phyloP scores from a whole-genome alignment of 108 stramenopile species.

The Skeletonema grethae region DNA sequence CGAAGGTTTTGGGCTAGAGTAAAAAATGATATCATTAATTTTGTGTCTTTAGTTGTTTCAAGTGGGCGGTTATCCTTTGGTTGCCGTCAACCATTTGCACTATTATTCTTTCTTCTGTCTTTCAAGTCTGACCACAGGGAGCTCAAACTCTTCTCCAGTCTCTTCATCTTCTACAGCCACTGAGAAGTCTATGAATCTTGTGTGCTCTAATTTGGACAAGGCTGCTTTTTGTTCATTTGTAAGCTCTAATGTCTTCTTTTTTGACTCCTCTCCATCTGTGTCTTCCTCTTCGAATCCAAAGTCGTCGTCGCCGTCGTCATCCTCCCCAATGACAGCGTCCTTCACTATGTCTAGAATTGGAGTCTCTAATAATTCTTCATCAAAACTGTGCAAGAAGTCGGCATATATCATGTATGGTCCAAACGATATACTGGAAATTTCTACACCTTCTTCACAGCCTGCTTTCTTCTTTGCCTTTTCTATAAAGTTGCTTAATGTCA shows the following conservation, averaged over 20 bases:
- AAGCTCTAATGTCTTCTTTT: constrained; percentile 11
- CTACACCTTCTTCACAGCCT: constrained; percentile 46
- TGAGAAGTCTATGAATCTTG: constrained; percentile 61
- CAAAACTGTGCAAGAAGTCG: constrained; percentile 80
- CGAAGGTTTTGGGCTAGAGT: constrained; percentile 81
- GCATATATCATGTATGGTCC: constrained; percentile 87
- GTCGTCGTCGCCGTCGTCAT: constrained; percentile 58
- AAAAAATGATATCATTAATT: constrained; percentile 1
- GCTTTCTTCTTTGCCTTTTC: constrained; percentile 58
- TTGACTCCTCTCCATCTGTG: constrained; percentile 8
- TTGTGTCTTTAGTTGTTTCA: background rate
- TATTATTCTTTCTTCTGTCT: constrained; percentile 3
- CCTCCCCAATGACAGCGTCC: constrained; percentile 60
- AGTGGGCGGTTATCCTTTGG: no score
- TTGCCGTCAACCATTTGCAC: background rate
- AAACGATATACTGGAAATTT: constrained; percentile 66
- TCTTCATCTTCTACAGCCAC: constrained; percentile 73
- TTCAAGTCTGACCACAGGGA: constrained; percentile 60
- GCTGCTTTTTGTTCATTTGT: constrained; percentile 31
- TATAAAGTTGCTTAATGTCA: constrained; percentile 62
- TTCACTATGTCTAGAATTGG: constrained; percentile 59
- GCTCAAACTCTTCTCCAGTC: constrained; percentile 77
- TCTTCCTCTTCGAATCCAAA: constrained; percentile 22
- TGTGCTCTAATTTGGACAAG: constrained; percentile 27
- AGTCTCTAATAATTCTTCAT: constrained; percentile 64